Evolutionary conservation across 441 rosid genomes (phyloP), one percentile per base, ranked within the genome.

Genomic region (Arabidopsis lyrata): DNA sequence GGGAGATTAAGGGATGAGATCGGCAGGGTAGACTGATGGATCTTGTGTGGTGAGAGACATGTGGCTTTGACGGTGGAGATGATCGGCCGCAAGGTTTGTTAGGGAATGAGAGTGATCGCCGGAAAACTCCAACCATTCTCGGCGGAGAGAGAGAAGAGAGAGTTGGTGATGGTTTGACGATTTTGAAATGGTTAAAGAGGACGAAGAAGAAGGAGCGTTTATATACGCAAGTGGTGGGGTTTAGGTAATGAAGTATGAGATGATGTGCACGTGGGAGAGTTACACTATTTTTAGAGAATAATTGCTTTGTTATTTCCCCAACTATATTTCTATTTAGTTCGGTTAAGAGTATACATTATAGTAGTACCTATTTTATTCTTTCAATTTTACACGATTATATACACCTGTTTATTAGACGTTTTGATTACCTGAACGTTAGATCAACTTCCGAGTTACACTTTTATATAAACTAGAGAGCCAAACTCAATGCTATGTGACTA

Each of bases 31-130:
- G 93, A 68, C 86, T 83, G 71, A 90, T 75, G 81, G 96, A 90
- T 50, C 93, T 75, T 22, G 68, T 79, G 86, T 88, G 93, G 71
- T 86, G 88, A 42, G 90, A 83, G 61, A 83, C 77, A 39, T 75
- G 81, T 53, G 78, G 78, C 41, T 68, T 78, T 0, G 78, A 68
- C 8, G 87, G 61, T 0, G 83, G 68, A 0, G 87, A 68, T 45
- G 82, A 74, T 49, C 80, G 80, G 73, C 13, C 71, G 54, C 85
- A 77, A 24, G 73, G 80, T 70, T 88, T 90, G 84, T 83, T 85
- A 0, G 94, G 90, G 63, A 91, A 87, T 6, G 97, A 91, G 69
- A 87, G 82, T 8, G 92, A 91, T 35, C 94, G 91, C 65, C 83
- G 81, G 82, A 88, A 86, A 20, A 86, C 92, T 16, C 89, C 87